Evolutionary conservation across 495 filamentous ascomycete genomes (phyloP), one percentile per base, ranked within the genome.

Genomic region (Glutinoglossum americanum): DNA sequence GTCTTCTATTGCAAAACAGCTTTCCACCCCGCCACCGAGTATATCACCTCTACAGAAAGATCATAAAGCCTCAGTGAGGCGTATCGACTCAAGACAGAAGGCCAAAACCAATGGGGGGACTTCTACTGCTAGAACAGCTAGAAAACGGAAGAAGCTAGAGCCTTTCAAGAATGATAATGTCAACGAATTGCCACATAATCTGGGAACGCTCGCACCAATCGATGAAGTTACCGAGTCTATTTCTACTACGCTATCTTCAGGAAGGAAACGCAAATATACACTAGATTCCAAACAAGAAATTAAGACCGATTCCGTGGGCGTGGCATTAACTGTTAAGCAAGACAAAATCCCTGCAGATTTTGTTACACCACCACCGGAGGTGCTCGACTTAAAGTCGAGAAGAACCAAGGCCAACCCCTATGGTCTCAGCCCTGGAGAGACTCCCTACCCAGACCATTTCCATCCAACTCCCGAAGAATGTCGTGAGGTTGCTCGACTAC

Each of bases 391-490:
- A 25, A 48, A 49, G 3, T n/a, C 13, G 33, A 60, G 37, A 28
- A 60, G 57, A 32, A 17, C 57, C 8, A 60, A 60, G 33, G 59
- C 33, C 0, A 60, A 60, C 10, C 59, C 33, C 9, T 60, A 60
- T 32, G 59, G 59, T 1, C 51, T 60, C 13, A 60, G 57, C 3
- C 59, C 59, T 30, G 59, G 59, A 27, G 63, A 68, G 45, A 72
- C 73, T 0, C 92, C 89, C 0, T 97, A 84, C 62, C 84, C 85
- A 0, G 72, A 82, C 26, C 82, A 77, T 65, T 55, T 64, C 3
- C 77, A 73, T 45, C 92, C 92, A 0, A 92, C 83, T 0, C 61
- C 74, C 0, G 76, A 81, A 11, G 80, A 85, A 60, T 93, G 87
- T 63, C 73, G 83, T 60, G 75, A 85, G 58, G 84, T 95, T n/a